Percentiles rank a stretch among this genome's conserved stretches.
These are phyloP conservation scores for Alternaria dauci DNA, from an alignment of 2,329 filamentous ascomycete genomes.

Conservation along the genomic window DNA sequence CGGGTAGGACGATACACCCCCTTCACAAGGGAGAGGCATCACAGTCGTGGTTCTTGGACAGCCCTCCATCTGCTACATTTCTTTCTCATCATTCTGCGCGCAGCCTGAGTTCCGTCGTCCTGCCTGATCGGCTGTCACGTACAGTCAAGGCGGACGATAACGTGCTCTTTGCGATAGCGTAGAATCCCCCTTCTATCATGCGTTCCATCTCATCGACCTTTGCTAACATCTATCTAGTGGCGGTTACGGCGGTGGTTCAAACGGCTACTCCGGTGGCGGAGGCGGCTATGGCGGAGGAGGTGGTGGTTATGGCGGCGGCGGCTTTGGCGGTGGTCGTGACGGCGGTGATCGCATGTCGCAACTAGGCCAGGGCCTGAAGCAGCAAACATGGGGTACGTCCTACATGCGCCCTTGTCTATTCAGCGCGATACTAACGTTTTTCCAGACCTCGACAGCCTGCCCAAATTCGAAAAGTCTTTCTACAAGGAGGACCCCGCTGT, in stretches of 20 bases:
- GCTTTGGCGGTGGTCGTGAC: slow-evolving; percentile 61
- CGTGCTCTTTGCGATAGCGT: slow-evolving; percentile 42
- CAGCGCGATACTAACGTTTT: slow-evolving; percentile 34
- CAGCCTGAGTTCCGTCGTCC: slow-evolving; percentile 37
- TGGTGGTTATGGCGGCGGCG: slow-evolving; percentile 34
- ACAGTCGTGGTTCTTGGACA: slow-evolving; percentile 46
- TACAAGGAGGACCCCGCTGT: slow-evolving; percentile 95
- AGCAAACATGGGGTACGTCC: slow-evolving; percentile 86
- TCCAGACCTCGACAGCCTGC: slow-evolving; percentile 76
- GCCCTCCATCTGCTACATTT: slow-evolving; percentile 42
- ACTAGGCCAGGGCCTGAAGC: slow-evolving; percentile 86
- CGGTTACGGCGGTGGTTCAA: slow-evolving; percentile 51
- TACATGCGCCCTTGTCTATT: background rate
- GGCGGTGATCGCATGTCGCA: slow-evolving; percentile 94
- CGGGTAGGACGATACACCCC: slow-evolving; percentile 53
- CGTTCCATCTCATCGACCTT: slow-evolving; percentile 5
- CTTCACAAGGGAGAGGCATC: slow-evolving; percentile 52
- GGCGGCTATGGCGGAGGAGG: slow-evolving; percentile 66
- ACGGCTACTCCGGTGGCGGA: slow-evolving; percentile 62
- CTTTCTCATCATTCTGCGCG: slow-evolving; percentile 42
- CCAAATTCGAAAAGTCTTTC: slow-evolving; percentile 99
- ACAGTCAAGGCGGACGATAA: slow-evolving; percentile 33
- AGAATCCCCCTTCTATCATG: slow-evolving; percentile 35
- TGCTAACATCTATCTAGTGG: slow-evolving; percentile 43
- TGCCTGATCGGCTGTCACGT: slow-evolving; percentile 31